These are phyloP conservation scores for Nissolia schottii DNA, from an alignment of 306 rosid species.

Conservation along the genomic window DNA sequence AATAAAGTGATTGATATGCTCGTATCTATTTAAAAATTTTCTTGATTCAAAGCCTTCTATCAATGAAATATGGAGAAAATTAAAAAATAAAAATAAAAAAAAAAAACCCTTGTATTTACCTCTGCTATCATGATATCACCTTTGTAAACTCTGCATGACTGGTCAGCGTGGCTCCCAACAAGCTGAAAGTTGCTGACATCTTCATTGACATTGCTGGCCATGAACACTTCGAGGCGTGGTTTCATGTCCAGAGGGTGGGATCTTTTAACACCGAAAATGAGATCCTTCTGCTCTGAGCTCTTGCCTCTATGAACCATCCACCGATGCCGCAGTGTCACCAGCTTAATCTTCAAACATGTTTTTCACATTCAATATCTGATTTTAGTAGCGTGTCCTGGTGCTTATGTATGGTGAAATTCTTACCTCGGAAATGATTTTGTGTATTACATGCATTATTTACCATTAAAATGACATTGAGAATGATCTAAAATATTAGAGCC, in stretches of 20 bases:
- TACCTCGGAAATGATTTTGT: too few relatives aligned
- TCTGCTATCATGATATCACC: constrained; percentile 6
- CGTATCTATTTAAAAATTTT: too few relatives aligned
- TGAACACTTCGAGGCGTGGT: constrained; percentile 7
- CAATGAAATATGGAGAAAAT: too few relatives aligned
- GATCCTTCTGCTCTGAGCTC: constrained; percentile 14
- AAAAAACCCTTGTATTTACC: constrained; percentile 1
- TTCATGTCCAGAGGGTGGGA: constrained; percentile 25
- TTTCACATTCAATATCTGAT: not conserved
- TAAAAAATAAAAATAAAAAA: not conserved
- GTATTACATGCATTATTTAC: too few relatives aligned
- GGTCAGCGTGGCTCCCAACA: constrained; percentile 8
- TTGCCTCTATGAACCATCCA: constrained; percentile 29
- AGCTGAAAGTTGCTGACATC: constrained; percentile 16
- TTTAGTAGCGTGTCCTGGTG: not conserved
- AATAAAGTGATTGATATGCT: too few relatives aligned
- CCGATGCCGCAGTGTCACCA: constrained; percentile 19
- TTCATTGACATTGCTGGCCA: not conserved
- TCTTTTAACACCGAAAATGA: constrained; percentile 16
- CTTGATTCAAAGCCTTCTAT: too few relatives aligned
- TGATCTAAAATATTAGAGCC: too few relatives aligned
- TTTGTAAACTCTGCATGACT: constrained; percentile 15
- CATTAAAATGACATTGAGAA: too few relatives aligned
- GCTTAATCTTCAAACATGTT: not conserved
- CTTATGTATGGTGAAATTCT: too few relatives aligned